Evolutionary conservation across 2,329 filamentous ascomycete genomes (phyloP), one percentile per base, ranked within the genome.

Genomic region (Pseudocercospora crystallina): DNA sequence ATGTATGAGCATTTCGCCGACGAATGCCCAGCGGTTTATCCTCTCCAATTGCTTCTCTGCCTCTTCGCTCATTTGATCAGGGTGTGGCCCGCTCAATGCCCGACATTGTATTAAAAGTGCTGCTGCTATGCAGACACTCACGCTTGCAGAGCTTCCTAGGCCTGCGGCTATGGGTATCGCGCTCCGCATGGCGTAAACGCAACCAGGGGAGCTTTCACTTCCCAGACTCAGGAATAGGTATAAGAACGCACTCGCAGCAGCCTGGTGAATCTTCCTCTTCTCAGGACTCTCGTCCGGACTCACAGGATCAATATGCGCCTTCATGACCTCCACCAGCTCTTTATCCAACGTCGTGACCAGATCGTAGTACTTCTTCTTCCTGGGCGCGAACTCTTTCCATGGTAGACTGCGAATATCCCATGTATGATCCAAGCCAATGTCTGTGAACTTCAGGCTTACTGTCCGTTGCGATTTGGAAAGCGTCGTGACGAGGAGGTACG

Each of bases 21-120:
- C 94, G 70, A 96, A 97, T 0, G 94, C 91, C 94, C 95, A 99
- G 55, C 88, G 82, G 71, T 99, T 99, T 73, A 99, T 96, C 57
- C 92, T 84, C 73, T 97, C 91, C 29, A 97, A 81, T 68, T 99
- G 92, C 37, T 90, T 73, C 53, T 88, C 84, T n/a, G 89, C 89
- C 73, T 99, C 94, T 47, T 90, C 85, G 0, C 84, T 73, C 3
- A 90, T 89, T 70, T 97, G 92, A 63, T 97, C 92, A 0, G 89
- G 88, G 67, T 97, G 92, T 1, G 94, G 94, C 0, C 90, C 90
- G 1, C 90, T 87, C 5, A 99, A 78, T 2, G 91, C 89, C 44
- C 91, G 86, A 57, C 95, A 86, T 70, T 97, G 94, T 3, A 69
- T 46, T 10, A 97, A 80, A 12, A 99, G 79, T 1, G 92, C 90